phyloP scores from a whole-genome alignment of 345 rosid species.

The Dovyalis caffra region DNA sequence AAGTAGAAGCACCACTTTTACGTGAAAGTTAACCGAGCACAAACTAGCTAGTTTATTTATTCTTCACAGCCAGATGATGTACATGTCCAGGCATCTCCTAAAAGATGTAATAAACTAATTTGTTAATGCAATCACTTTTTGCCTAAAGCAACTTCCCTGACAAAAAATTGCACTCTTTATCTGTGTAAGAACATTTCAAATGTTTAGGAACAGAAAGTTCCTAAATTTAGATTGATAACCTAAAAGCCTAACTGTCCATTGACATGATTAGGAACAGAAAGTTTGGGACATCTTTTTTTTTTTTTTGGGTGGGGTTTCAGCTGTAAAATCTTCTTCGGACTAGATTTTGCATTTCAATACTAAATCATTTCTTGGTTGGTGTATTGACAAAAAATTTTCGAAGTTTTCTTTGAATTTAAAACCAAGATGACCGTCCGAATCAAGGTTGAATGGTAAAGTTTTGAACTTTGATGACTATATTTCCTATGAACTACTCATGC shows the following conservation, averaged over 20 bases:
- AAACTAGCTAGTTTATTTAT: not conserved
- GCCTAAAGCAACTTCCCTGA: not conserved
- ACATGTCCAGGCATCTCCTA: not conserved
- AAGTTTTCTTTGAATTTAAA: too few species aligned
- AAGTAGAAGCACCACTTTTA: slow-evolving; percentile 38
- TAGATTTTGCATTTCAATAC: too few species aligned
- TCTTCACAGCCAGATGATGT: not conserved
- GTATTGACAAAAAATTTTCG: too few species aligned
- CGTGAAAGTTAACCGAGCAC: not conserved
- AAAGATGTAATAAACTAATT: not conserved
- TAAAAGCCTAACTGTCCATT: not conserved
- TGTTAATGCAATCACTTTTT: not conserved
- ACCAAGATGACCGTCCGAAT: too few species aligned
- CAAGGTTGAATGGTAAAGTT: too few species aligned
- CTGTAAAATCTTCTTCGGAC: too few species aligned
- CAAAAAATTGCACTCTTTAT: not conserved
- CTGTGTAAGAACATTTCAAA: not conserved
- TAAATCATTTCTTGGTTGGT: too few species aligned
- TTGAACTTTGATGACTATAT: too few species aligned
- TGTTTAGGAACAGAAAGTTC: too few species aligned
- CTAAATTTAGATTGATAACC: not conserved
- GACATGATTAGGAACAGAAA: not conserved
- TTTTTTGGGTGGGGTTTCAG: too few species aligned
- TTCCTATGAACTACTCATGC: too few species aligned
- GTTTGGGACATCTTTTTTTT: not conserved